A percentile compares a stretch with the other conserved stretches of the same genome.
Conservation (phyloP, 129 eudicot species). For the Mikania micrantha region DNA sequence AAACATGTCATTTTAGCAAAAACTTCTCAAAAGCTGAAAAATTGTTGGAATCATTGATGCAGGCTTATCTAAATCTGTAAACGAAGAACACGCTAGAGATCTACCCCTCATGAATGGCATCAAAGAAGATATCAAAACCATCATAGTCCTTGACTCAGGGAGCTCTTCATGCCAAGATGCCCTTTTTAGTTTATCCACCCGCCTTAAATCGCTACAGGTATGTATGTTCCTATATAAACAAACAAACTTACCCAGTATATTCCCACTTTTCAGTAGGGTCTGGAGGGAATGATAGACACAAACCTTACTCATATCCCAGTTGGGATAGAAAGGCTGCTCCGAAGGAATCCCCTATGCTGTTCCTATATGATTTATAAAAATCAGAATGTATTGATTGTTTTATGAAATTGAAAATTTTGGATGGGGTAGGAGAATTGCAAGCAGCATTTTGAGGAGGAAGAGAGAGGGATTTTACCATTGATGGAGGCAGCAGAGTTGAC, state of each 20-base stretch:
- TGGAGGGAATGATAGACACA: too few relatives aligned
- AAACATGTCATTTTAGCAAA: not conserved
- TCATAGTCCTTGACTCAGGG: slow-evolving; percentile 68
- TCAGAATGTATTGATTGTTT: not conserved
- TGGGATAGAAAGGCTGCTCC: too few relatives aligned
- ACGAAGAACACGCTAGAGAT: slow-evolving; percentile 75
- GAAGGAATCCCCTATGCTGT: too few relatives aligned
- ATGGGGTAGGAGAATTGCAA: slow-evolving; percentile 73
- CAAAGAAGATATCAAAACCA: slow-evolving; percentile 81
- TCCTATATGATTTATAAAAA: not conserved
- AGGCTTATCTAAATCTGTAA: slow-evolving; percentile 73
- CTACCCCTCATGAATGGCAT: slow-evolving; percentile 95
- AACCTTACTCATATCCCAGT: too few relatives aligned
- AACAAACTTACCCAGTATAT: too few relatives aligned
- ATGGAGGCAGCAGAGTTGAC: slow-evolving; percentile 77
- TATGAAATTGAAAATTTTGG: not conserved
- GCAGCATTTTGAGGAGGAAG: slow-evolving; percentile 83
- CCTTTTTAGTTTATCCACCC: slow-evolving; percentile 43
- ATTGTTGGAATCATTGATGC: slow-evolving; percentile 13
- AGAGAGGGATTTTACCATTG: slow-evolving; percentile 57
- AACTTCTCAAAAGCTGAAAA: not conserved
- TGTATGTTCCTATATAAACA: not conserved
- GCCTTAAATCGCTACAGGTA: slow-evolving; percentile 66
- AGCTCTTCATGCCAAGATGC: slow-evolving; percentile 63
- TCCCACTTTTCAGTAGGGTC: too few relatives aligned